Base-by-base conservation (phyloP, 805 yeast species). In the Komagataella phaffii region DNA sequence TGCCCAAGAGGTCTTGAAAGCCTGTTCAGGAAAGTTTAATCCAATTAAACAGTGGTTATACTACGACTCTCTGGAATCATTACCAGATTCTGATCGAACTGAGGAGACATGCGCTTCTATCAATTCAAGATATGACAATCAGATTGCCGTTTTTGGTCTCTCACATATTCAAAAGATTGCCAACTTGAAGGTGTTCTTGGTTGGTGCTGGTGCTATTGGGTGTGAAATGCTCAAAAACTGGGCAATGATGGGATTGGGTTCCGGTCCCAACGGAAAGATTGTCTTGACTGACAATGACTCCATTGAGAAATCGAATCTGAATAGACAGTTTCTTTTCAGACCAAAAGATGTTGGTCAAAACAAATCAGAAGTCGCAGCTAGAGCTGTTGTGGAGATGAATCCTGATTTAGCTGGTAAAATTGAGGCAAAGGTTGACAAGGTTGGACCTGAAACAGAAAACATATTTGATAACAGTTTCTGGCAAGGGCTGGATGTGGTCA, bases 141-240 rank as follows among this genome's bases (percentile, higher is more conserved):
- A 89, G 71, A 86, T 89, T 62, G 97, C 98, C 2, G 96, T 91
- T 1, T 89, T 89, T 59, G 99, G 99, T 54, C 63, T 77, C 49
- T 79, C 79, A 46, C 88, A 79, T 68, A 91, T 88, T 63, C 80
- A 84, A 61, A 71, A 70, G 47, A 70, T 93, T 53, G 79, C 87
- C 44, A 88, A 90, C 66, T 71, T 85, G 56, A 84, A 80, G 61
- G 88, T 90, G 3, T 91, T 93, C 67, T 73, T 93, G 57, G 99
- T 93, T 45, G 99, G 99, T 47, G 76, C 97, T 1, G 99, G 99
- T 64, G 99, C 99, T 17, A 93, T 93, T 72, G 99, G 99, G 45
- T 93, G 99, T 72, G 99, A 93, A 70, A 91, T 93, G 90, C 75
- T 93, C 61, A 93, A 93, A 70, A 90, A 88, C 64, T 93, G 98